Base-by-base conservation (phyloP, 2,329 filamentous ascomycete genomes). In the Verticillium klebahnii region DNA sequence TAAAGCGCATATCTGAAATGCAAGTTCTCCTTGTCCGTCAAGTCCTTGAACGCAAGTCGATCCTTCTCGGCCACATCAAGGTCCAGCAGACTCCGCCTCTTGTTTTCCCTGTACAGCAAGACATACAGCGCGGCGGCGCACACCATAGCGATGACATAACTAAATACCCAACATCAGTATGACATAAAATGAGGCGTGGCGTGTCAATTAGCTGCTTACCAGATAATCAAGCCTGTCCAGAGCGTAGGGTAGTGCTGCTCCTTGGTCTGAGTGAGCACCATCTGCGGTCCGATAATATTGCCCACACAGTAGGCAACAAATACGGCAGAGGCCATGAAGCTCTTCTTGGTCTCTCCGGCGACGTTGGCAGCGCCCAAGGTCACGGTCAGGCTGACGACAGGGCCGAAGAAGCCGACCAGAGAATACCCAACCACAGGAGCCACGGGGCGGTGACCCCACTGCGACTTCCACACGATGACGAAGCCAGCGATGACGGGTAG, bases 401-500 rank as follows among this genome's bases (percentile, higher is more conserved):
- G 82, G 0, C 83, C 84, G 62, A 86, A 87, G 60, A 82, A 84
- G 0, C 85, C 84, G 52, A 84, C 82, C 14, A 87, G 75, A 0
- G 81, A 79, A 67, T 86, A 87, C 0, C 84, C 84, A 2, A 78
- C 81, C 0, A 87, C 81, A 0, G 84, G 84, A 3, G 79, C 76
- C 0, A 77, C 77, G 2, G 83, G 80, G 34, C 79, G 81, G 61
- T 83, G 78, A 15, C 75, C 78, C 85, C 84, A 74, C 2, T 62
- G 29, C 1, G 66, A 78, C 64, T 82, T 85, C 85, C 85, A 87
- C 63, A 88, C 86, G 74, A 86, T 83, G 1, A 76, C 78, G 67
- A 82, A 86, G 4, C 85, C 84, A 0, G 83, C 83, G 57, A 87
- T 85, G 57, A 86, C 83, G 1, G 84, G 85, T 0, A 87, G 72